Conservation (phyloP, 2,329 filamentous ascomycete genomes). For the Blumeria graminis region DNA sequence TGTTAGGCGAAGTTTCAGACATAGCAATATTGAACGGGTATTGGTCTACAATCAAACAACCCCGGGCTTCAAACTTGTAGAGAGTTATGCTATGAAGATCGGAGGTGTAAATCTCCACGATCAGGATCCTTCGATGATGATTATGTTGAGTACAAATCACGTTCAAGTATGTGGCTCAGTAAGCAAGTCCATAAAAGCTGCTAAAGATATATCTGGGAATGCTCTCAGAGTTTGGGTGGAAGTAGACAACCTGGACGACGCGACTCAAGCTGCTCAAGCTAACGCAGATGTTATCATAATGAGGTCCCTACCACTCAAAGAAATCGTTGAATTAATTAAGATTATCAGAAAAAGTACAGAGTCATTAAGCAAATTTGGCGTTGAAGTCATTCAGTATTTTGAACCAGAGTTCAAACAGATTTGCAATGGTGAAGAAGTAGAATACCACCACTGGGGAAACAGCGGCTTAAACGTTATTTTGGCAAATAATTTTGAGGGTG, state of each 20-base stretch:
- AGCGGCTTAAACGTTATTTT: constrained; percentile 6
- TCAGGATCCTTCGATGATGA: constrained; percentile 82
- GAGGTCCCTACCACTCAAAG: constrained; percentile 74
- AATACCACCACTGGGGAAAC: not conserved
- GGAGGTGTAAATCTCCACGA: constrained; percentile 81
- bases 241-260: constrained; percentile 68
- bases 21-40: constrained; percentile 57
- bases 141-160: constrained; percentile 98
- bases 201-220: constrained; percentile 68
- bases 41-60: constrained; percentile 90
- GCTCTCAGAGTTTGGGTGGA: constrained; percentile 90
- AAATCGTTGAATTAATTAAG: constrained; percentile 48
- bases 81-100: constrained; percentile 95
- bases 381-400: constrained; percentile 82
- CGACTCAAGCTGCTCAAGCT: constrained; percentile 70
- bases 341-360: constrained; percentile 61
- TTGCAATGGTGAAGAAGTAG: constrained; percentile 32
- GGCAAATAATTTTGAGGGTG: constrained; percentile 77
- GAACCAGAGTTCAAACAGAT: constrained; percentile 57
- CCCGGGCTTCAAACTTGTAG: constrained; percentile 78
- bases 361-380: constrained; percentile 45
- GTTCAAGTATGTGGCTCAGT: constrained; percentile 82
- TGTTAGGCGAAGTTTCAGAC: constrained; percentile 31
- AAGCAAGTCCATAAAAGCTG: constrained; percentile 59
- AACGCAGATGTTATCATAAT: constrained; percentile 94